These are phyloP conservation scores for Xylaria acuta DNA, from an alignment of 495 filamentous ascomycete species.

Conservation along the genomic window DNA sequence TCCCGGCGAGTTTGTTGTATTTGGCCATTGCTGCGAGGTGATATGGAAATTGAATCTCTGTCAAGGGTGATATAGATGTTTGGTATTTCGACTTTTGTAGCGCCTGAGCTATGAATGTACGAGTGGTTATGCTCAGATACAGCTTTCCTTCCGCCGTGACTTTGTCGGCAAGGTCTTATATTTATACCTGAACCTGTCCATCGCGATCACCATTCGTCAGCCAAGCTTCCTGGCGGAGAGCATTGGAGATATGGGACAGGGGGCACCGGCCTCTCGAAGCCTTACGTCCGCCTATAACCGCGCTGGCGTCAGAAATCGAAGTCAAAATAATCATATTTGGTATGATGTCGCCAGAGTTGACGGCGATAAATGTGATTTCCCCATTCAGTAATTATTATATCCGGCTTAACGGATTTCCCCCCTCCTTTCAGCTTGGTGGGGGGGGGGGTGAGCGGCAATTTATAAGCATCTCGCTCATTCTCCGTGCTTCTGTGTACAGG, in stretches of 20 bases:
- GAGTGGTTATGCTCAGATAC: neutral
- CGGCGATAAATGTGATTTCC: neutral
- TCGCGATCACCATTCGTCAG: neutral
- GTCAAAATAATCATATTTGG: neutral
- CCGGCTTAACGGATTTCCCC: neutral
- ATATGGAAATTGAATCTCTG: neutral
- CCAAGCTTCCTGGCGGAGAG: neutral
- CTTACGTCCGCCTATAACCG: neutral
- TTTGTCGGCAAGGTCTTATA: neutral
- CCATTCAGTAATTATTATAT: conserved; percentile 1
- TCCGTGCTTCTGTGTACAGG: neutral
- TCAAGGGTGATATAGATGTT: neutral
- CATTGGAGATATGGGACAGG: neutral
- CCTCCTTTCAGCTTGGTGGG: no score
- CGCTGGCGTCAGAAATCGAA: neutral
- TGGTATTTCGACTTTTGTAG: neutral
- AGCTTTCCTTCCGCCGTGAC: neutral
- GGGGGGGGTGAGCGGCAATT: no score
- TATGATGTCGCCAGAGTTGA: neutral
- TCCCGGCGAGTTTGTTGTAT: conserved; percentile 49
- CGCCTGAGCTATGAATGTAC: neutral
- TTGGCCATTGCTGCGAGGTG: conserved; percentile 34
- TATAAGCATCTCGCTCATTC: neutral
- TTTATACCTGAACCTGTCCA: neutral
- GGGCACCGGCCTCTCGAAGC: neutral